Percentiles rank a stretch among this genome's conserved stretches.
Conservation (phyloP, 164 flowering plant genomes). For the Tinospora cordifolia region DNA sequence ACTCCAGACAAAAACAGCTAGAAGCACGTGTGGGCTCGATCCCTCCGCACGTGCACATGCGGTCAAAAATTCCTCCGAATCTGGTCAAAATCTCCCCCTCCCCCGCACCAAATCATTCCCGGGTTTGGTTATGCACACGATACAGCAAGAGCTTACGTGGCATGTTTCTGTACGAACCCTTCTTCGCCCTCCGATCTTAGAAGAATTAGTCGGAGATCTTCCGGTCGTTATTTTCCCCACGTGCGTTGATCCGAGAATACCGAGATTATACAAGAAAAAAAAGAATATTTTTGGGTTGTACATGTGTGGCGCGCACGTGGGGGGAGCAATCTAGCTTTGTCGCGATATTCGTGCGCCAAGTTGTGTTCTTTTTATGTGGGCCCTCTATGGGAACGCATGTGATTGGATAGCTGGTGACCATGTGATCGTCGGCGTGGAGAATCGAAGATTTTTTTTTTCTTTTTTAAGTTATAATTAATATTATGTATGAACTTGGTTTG, state of each 20-base stretch:
- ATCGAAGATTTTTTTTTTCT: not conserved
- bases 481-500: not conserved
- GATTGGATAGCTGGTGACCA: constrained; percentile 9
- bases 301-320: constrained; percentile 9
- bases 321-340: constrained; percentile 9
- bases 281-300: not conserved
- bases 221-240: not conserved
- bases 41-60: constrained; percentile 17
- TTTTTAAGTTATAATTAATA: no score
- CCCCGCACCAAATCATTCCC: constrained; percentile 14
- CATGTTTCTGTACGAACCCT: not conserved
- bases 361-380: not conserved
- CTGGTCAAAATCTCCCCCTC: constrained; percentile 14
- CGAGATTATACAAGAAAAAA: not conserved
- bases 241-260: constrained; percentile 3
- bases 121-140: not conserved
- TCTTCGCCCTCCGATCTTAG: not conserved
- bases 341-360: constrained; percentile 8
- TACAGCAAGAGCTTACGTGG: not conserved
- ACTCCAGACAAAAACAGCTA: constrained; percentile 9
- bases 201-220: not conserved
- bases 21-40: constrained; percentile 8
- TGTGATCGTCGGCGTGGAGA: not conserved
- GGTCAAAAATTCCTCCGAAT: constrained; percentile 12
- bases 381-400: constrained; percentile 13